phyloP scores from a whole-genome alignment of 495 filamentous ascomycete species.

The Aspergillus hancockii region DNA sequence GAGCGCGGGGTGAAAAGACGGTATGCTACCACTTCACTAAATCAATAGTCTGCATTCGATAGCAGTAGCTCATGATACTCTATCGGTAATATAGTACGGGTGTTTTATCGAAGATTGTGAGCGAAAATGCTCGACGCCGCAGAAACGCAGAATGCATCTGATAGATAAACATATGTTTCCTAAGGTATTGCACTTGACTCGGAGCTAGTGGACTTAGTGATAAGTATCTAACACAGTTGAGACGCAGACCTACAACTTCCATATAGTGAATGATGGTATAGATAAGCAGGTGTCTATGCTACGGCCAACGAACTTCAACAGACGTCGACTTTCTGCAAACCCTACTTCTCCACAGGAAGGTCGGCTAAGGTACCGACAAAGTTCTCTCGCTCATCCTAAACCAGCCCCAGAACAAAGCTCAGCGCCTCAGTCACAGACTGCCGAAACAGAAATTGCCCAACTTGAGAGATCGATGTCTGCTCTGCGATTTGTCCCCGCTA shows the following conservation, averaged over 20 bases:
- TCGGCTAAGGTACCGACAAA: slow-evolving; percentile 37
- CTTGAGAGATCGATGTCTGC: slow-evolving; percentile 80
- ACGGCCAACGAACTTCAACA: slow-evolving; percentile 43
- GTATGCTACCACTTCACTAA: slow-evolving; percentile 41
- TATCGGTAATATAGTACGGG: slow-evolving; percentile 58
- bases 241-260: slow-evolving; percentile 79
- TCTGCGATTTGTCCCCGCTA: slow-evolving; percentile 77
- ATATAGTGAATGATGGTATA: slow-evolving; percentile 82
- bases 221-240: slow-evolving; percentile 5
- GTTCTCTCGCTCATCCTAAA: slow-evolving; percentile 33
- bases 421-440: slow-evolving; percentile 14
- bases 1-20: slow-evolving; percentile 82
- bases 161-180: slow-evolving; percentile 96
- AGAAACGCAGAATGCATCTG: slow-evolving; percentile 82
- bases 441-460: slow-evolving; percentile 67
- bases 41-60: not conserved
- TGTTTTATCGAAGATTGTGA: slow-evolving; percentile 93
- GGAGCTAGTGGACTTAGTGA: not conserved
- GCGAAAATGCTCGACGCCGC: slow-evolving; percentile 75
- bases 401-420: slow-evolving; percentile 1
- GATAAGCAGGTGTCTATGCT: slow-evolving; percentile 81
- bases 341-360: slow-evolving; percentile 40
- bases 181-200: slow-evolving; percentile 49
- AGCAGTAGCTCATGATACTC: not conserved
- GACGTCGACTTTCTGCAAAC: slow-evolving; percentile 54